Evolutionary conservation across 108 stramenopile species (phyloP).

Genomic region (Hondaea fermentalgiana): DNA sequence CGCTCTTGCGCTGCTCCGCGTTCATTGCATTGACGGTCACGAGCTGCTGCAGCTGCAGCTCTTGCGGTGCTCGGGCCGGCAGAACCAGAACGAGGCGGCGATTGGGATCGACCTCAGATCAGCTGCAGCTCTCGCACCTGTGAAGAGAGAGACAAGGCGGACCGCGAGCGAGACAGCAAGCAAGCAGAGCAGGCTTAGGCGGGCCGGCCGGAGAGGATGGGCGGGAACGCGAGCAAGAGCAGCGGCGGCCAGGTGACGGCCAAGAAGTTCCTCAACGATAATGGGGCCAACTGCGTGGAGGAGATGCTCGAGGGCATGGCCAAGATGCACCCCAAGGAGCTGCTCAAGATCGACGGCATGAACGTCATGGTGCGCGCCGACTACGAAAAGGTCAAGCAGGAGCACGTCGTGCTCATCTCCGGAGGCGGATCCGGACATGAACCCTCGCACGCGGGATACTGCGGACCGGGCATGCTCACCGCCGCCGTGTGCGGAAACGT

Average conservation of each 20-base stretch:
- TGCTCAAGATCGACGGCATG: neutral
- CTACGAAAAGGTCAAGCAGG: neutral
- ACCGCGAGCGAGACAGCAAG: neutral
- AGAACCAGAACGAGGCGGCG: too few relatives aligned
- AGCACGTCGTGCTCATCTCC: neutral
- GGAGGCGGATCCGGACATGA: conserved; percentile 96
- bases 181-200: neutral
- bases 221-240: neutral
- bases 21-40: too few relatives aligned
- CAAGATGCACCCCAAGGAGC: neutral
- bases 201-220: neutral
- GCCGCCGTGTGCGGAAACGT: conserved; percentile 92
- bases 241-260: neutral
- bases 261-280: neutral
- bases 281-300: neutral
- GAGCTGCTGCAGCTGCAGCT: too few relatives aligned
- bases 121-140: too few relatives aligned
- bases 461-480: conserved; percentile 81
- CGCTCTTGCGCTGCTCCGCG: too few relatives aligned
- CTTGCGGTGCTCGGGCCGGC: too few relatives aligned
- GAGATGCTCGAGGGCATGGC: neutral
- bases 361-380: conserved; percentile 7
- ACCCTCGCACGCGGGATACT: conserved; percentile 87
- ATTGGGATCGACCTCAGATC: too few relatives aligned
- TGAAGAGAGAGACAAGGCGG: neutral